Evolutionary conservation across 176 grass and related monocot species (phyloP).

Genomic region (Bothriochloa decipiens): DNA sequence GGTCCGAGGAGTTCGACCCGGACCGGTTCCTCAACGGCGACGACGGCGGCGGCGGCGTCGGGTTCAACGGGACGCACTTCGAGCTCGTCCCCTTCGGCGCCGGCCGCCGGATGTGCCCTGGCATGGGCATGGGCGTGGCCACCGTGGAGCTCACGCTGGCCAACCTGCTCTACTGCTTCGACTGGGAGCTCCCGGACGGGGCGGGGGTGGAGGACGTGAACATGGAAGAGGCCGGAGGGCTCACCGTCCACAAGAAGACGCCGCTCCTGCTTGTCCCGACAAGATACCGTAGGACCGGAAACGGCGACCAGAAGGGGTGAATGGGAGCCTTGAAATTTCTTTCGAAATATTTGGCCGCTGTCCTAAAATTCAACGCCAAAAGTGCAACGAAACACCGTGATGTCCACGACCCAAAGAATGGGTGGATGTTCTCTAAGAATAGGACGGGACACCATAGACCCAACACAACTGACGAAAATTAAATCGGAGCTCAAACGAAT

Average conservation of each 20-base stretch:
- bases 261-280: conserved; percentile 32
- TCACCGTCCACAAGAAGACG: not conserved
- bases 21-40: conserved; percentile 35
- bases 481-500: no score
- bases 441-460: no score
- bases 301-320: no score
- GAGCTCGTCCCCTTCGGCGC: conserved; percentile 50
- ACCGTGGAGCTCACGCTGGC: conserved; percentile 27
- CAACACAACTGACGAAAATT: no score
- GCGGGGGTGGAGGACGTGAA: not conserved
- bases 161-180: conserved; percentile 27
- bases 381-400: no score
- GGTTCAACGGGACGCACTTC: conserved; percentile 41
- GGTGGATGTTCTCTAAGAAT: no score
- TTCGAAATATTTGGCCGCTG: no score
- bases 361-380: no score
- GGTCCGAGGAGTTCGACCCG: conserved; percentile 52
- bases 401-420: no score
- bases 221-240: conserved; percentile 42
- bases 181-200: conserved; percentile 44
- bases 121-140: conserved; percentile 30
- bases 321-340: no score
- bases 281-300: not conserved
- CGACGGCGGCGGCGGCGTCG: not conserved
- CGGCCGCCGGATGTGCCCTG: conserved; percentile 47